Conservation (phyloP, 192 early-diverging fungal genomes). For the Linnemannia exigua region DNA sequence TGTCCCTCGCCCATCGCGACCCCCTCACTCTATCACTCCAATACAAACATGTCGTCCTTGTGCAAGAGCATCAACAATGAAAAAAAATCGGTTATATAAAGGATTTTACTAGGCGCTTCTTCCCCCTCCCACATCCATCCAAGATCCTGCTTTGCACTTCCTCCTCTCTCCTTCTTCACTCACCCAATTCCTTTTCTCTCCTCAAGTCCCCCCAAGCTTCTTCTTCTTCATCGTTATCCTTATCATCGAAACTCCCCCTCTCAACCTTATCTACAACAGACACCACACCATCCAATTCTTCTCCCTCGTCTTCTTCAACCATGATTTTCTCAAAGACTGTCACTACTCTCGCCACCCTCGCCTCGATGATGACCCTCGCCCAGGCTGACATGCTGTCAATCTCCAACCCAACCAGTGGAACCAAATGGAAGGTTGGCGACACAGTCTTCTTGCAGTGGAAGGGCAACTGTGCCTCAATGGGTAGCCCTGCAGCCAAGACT, state of each 20-base stretch:
- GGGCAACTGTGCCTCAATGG: conserved; percentile 42
- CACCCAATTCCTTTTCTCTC: not conserved
- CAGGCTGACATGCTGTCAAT: conserved; percentile 38
- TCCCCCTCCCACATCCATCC: not conserved
- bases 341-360: conserved; percentile 21
- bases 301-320: too few species aligned
- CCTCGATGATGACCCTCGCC: conserved; percentile 6
- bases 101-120: not conserved
- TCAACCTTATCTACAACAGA: not conserved
- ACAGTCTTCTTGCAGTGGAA: conserved; percentile 42
- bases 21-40: not conserved
- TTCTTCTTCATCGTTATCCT: not conserved
- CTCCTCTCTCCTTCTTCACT: not conserved
- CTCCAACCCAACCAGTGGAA: conserved; percentile 42
- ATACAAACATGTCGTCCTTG: not conserved
- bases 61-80: not conserved
- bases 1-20: not conserved
- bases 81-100: not conserved
- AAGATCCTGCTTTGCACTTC: not conserved
- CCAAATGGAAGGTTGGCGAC: conserved; percentile 37
- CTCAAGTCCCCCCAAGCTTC: not conserved
- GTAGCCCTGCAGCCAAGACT: conserved; percentile 11
- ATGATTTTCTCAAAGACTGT: conserved; percentile 46
- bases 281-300: not conserved
- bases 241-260: not conserved